Base-by-base conservation (phyloP, 2,329 filamentous ascomycete species). In the Hymenoscyphus scutula region DNA sequence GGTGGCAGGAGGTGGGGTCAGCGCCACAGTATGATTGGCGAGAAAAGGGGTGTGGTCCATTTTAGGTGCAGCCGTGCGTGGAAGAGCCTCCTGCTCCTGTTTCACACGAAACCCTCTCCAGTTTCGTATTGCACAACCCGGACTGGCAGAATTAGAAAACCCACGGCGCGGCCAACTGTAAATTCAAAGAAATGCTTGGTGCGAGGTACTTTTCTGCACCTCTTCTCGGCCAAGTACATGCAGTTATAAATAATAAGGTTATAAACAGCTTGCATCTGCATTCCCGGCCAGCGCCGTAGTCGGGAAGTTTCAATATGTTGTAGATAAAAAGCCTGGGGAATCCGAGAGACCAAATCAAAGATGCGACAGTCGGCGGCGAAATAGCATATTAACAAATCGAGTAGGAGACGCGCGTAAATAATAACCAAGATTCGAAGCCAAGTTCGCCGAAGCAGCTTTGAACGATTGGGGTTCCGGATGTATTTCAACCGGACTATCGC, bases 271-370 rank as follows among this genome's bases (percentile, higher is more conserved):
- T 37, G 34, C 34, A 23, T 38, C 25, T 34, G 37, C 19, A 10
- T 27, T n/a, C 25, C 45, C 55, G 34, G 32, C 37, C 23, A 17
- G 25, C 30, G n/a, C 55, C 55, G 34, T 29, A 27, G 54, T 38
- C n/a, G 53, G 41, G 56, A 60, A 59, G 65, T 67, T 65, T 67
- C 65, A 48, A 58, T 60, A 15, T 13, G 32, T 13, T 13, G 32
- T 13, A 13, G 13, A 37, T 37, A 13, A 37, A 37, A 37, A 37
- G 34, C 34, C 34, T 37, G 34, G 34, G 11, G 17, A 37, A 37
- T 37, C 11, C 11, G 13, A 13, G 34, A 34, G 32, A 34, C 34
- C 34, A 51, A 7, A 1, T 51, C 45, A 13, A 25, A 48, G 41
- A 23, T 19, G 7, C 2, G n/a, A 51, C 23, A 51, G 45, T 10